phyloP scores from a whole-genome alignment of 129 eudicot species.

The Chrysanthemum makinoi region DNA sequence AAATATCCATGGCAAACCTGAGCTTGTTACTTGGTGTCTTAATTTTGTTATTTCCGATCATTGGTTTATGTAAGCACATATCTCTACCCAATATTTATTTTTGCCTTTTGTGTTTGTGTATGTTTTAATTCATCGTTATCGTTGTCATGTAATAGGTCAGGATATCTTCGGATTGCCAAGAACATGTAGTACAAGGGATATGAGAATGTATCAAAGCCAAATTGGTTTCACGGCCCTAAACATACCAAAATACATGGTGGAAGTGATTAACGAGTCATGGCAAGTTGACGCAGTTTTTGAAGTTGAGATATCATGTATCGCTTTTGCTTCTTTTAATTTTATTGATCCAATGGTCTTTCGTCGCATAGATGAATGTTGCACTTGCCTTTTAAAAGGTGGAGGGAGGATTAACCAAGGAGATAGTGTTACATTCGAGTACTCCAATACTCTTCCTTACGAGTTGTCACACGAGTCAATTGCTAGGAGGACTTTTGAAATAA shows the following conservation, averaged over 20 bases:
- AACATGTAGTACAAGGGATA: not conserved
- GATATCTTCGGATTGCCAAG: too few species aligned
- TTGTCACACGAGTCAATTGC: not conserved
- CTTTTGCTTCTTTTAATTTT: not conserved
- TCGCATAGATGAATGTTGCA: not conserved
- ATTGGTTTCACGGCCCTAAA: not conserved
- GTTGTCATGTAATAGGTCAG: too few species aligned
- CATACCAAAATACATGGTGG: not conserved
- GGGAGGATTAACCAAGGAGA: not conserved
- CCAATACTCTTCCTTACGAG: not conserved
- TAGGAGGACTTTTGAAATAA: not conserved
- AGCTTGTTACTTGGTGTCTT: too few species aligned
- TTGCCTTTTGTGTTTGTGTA: too few species aligned
- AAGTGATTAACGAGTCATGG: not conserved
- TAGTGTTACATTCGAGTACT: not conserved
- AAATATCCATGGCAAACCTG: too few species aligned
- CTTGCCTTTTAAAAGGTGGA: not conserved
- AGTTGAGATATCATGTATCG: not conserved
- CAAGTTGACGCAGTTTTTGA: not conserved
- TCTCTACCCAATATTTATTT: too few species aligned
- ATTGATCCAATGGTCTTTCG: conserved; percentile 1
- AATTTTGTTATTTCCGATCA: too few species aligned
- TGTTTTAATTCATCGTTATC: too few species aligned
- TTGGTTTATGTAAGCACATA: too few species aligned
- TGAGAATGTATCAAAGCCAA: not conserved